Conservation (phyloP, 2,329 filamentous ascomycete genomes). For the Curvularia spicifera region DNA sequence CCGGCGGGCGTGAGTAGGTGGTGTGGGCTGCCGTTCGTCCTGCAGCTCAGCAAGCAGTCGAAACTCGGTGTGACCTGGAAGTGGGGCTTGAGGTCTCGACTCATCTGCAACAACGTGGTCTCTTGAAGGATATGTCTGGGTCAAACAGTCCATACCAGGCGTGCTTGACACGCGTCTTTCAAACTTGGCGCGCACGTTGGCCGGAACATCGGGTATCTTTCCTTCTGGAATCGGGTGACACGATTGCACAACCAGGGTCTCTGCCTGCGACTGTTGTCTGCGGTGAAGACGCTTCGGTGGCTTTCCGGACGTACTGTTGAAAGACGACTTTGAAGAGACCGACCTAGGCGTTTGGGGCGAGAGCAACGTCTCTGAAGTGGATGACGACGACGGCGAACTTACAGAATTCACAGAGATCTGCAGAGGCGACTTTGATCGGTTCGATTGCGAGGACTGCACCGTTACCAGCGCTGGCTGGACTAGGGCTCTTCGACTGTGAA, state of each 20-base stretch:
- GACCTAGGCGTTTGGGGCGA: slow-evolving; percentile 34
- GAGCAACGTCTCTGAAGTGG: slow-evolving; percentile 16
- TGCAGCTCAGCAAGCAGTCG: slow-evolving; percentile 26
- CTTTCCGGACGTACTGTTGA: slow-evolving; percentile 28
- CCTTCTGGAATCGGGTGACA: slow-evolving; percentile 39
- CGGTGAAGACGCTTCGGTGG: slow-evolving; percentile 42
- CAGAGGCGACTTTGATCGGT: slow-evolving; percentile 15
- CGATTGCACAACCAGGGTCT: slow-evolving; percentile 41
- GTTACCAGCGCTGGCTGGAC: slow-evolving; percentile 8
- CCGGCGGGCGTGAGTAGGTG: slow-evolving; percentile 31
- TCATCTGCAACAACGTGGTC: slow-evolving; percentile 31
- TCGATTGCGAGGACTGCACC: slow-evolving; percentile 4
- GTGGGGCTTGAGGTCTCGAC: slow-evolving; percentile 7
- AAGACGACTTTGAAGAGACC: slow-evolving; percentile 26
- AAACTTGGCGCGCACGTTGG: slow-evolving; percentile 45
- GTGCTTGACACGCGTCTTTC: slow-evolving; percentile 43
- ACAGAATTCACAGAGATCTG: slow-evolving; percentile 20
- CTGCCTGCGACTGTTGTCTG: slow-evolving; percentile 35
- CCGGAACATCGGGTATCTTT: slow-evolving; percentile 44
- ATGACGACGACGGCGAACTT: slow-evolving; percentile 15
- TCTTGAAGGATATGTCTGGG: slow-evolving; percentile 44
- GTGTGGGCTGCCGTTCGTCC: slow-evolving; percentile 31
- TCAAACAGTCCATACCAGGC: slow-evolving; percentile 48
- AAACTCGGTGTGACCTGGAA: slow-evolving; percentile 19
- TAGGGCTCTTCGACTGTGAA: neutral